Base-by-base conservation (phyloP, 2,329 filamentous ascomycete genomes). In the Sporothrix brunneoviolacea region DNA sequence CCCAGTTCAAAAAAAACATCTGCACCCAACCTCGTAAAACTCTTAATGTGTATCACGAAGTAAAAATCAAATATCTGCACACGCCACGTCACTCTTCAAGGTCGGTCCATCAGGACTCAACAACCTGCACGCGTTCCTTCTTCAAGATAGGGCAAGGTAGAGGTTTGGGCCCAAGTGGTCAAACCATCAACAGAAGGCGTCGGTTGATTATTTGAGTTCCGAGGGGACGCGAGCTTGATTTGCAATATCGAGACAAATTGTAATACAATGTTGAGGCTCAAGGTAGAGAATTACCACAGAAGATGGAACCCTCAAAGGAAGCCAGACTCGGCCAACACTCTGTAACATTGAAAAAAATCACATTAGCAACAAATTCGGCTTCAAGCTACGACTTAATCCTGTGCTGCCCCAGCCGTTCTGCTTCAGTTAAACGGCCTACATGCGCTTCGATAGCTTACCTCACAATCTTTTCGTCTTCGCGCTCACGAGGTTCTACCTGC, bases 401-500 rank as follows among this genome's bases (percentile, higher is more conserved):
- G n/a, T n/a, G n/a, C n/a, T n/a, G n/a, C n/a, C n/a, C n/a, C n/a
- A n/a, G n/a, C n/a, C n/a, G n/a, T n/a, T n/a, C n/a, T n/a, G n/a
- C n/a, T n/a, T n/a, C n/a, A n/a, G n/a, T n/a, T n/a, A n/a, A n/a
- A n/a, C n/a, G n/a, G n/a, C n/a, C n/a, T n/a, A n/a, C n/a, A 10
- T 28, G 24, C 10, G 24, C 5, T 28, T 19, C 24, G 13, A 13
- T n/a, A 15, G 54, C 57, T 28, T 83, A 95, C 91, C 93, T 94
- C 65, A 95, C 91, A 76, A 98, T 97, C 78, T 97, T 97, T 73
- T 98, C 93, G 65, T 98, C 93, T 73, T 98, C 93, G 62, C 93
- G 81, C 73, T 98, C 93, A 62, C 93, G 81, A 56, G 93, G 93
- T 68, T 98, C 93, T 54, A 98, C 84, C 62, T 84, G 79, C 70